Evolutionary conservation across 805 yeast genomes (phyloP).

Genomic region (Starmerella sirachaensis): DNA sequence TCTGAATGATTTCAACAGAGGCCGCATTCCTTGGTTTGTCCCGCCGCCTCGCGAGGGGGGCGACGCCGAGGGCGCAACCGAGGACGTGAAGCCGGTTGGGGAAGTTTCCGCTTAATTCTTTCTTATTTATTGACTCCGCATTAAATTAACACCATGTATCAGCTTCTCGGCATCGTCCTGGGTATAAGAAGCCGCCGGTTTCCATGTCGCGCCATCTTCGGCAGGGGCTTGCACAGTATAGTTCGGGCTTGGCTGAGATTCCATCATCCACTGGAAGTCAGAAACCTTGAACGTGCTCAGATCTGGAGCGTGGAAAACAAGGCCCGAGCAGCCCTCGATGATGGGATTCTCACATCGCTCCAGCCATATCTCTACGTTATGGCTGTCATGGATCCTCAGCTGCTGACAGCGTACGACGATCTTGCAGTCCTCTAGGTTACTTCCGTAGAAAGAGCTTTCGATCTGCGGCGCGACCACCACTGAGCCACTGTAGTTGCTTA

Average conservation of each 20-base stretch:
- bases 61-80: conserved; percentile 35
- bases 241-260: conserved; percentile 1
- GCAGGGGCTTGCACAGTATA: not conserved
- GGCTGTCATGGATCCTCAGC: conserved; percentile 24
- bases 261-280: conserved; percentile 25
- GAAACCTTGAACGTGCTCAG: conserved; percentile 16
- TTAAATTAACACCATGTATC: conserved; percentile 1
- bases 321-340: conserved; percentile 20
- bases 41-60: conserved; percentile 75
- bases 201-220: no score
- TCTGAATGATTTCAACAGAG: conserved; percentile 89
- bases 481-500: conserved; percentile 17
- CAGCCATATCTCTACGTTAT: conserved; percentile 15
- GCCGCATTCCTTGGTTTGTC: conserved; percentile 96
- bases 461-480: conserved; percentile 16
- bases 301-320: conserved; percentile 20
- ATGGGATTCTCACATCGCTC: conserved; percentile 25
- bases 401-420: conserved; percentile 23
- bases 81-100: not conserved
- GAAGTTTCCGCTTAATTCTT: conserved; percentile 7
- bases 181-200: not conserved
- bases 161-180: conserved; percentile 5
- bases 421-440: conserved; percentile 14
- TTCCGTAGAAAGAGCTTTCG: conserved; percentile 21
- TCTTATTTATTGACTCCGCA: not conserved